Conservation (phyloP, 257 asterid species). For the Voacanga thouarsii region DNA sequence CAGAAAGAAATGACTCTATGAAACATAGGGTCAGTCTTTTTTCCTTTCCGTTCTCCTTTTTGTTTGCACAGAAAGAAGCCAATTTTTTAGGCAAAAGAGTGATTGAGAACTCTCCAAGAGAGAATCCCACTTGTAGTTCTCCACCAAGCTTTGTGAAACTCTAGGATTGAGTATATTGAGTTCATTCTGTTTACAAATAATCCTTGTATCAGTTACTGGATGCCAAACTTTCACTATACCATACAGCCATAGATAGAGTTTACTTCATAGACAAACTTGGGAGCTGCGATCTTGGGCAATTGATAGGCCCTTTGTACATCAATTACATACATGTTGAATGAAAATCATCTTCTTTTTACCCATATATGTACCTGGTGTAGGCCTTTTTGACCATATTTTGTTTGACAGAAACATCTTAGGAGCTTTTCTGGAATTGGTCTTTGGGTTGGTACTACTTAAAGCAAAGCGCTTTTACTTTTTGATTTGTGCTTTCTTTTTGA, state of each 20-base stretch:
- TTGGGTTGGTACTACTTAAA: neutral
- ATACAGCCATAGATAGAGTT: neutral
- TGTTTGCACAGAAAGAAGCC: neutral
- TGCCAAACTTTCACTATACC: too few relatives aligned
- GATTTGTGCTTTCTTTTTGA: neutral
- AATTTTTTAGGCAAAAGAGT: slow-evolving; percentile 4
- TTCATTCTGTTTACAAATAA: too few relatives aligned
- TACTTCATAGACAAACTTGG: slow-evolving; percentile 2
- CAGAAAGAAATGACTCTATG: neutral
- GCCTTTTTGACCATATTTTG: too few relatives aligned
- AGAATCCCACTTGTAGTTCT: neutral
- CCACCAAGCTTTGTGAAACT: neutral
- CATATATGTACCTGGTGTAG: neutral
- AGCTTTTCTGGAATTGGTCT: neutral
- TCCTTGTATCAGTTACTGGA: neutral
- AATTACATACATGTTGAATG: neutral
- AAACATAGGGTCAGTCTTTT: neutral
- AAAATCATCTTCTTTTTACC: too few relatives aligned
- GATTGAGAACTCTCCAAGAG: neutral
- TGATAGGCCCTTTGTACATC: neutral
- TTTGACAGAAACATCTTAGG: neutral
- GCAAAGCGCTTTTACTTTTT: too few relatives aligned
- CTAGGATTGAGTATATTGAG: too few relatives aligned
- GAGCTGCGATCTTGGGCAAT: neutral
- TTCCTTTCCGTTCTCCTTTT: neutral